These are phyloP conservation scores for Venturia asperata DNA, from an alignment of 2,329 filamentous ascomycete genomes.

Conservation along the genomic window DNA sequence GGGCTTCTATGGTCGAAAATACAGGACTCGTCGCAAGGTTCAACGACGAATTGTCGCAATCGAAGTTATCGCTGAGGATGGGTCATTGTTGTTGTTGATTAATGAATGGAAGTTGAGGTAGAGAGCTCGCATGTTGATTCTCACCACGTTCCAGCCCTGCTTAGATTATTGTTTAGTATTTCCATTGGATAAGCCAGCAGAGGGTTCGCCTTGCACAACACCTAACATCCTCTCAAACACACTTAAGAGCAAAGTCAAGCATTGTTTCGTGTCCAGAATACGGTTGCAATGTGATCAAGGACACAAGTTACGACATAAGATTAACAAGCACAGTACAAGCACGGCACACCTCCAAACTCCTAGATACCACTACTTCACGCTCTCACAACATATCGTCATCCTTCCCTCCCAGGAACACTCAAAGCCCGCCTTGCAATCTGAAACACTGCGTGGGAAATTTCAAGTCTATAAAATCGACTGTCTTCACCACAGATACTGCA, in stretches of 20 bases:
- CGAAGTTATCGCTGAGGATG: not conserved
- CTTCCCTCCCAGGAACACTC: not conserved
- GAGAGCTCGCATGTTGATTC: not conserved
- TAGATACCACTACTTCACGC: not conserved
- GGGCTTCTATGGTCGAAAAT: not conserved
- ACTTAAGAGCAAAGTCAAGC: not conserved
- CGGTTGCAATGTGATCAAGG: not conserved
- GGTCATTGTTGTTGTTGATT: not conserved
- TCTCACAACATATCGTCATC: not conserved
- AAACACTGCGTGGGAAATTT: too few relatives aligned
- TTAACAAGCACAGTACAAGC: not conserved
- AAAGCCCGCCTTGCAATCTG: not conserved
- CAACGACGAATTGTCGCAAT: too few relatives aligned
- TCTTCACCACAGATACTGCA: slow-evolving; percentile 9
- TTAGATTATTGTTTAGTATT: too few relatives aligned
- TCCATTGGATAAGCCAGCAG: not conserved
- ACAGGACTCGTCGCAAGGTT: not conserved
- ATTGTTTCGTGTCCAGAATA: not conserved
- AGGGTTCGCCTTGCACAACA: not conserved
- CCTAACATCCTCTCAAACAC: too few relatives aligned
- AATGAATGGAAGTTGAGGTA: not conserved
- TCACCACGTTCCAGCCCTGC: not conserved
- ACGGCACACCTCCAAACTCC: not conserved
- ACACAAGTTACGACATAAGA: not conserved
- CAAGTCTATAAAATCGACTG: slow-evolving; percentile 1